These are phyloP conservation scores for Penicillium nucicola DNA, from an alignment of 495 filamentous ascomycete genomes.

Conservation along the genomic window DNA sequence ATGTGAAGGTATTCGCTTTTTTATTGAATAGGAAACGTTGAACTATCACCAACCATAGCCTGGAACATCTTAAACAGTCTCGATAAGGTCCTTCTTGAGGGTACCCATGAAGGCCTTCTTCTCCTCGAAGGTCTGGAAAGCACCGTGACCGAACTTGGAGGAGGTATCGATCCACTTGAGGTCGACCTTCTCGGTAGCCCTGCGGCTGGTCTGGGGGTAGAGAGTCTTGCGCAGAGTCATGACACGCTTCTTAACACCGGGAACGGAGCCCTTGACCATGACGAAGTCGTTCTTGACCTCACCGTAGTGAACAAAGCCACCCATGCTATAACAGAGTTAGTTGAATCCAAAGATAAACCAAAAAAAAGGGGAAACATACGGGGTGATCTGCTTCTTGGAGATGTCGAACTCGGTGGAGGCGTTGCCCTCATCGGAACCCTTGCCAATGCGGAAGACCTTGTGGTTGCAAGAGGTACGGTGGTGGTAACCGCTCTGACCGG, in stretches of 20 bases:
- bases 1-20: constrained; percentile 43
- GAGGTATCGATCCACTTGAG: constrained; percentile 99
- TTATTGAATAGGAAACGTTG: constrained; percentile 47
- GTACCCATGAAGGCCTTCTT: constrained; percentile 97
- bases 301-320: constrained; percentile 99
- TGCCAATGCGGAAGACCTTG: constrained; percentile 99
- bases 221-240: constrained; percentile 99
- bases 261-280: constrained; percentile 94
- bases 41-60: constrained; percentile 36
- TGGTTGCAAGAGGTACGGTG: constrained; percentile 99
- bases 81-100: constrained; percentile 95
- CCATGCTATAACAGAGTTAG: constrained; percentile 63
- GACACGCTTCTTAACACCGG: constrained; percentile 99
- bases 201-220: constrained; percentile 93
- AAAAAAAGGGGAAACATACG: constrained; percentile 65
- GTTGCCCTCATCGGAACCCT: constrained; percentile 81
- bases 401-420: constrained; percentile 94
- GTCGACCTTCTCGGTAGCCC: constrained; percentile 96
- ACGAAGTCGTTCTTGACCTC: constrained; percentile 99
- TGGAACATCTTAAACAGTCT: constrained; percentile 65
- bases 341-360: constrained; percentile 3
- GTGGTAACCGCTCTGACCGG: constrained; percentile 99
- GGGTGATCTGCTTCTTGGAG: constrained; percentile 99
- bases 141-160: constrained; percentile 99
- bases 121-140: constrained; percentile 96